Base-by-base conservation (phyloP, 495 filamentous ascomycete species). In the Neurospora sp. region DNA sequence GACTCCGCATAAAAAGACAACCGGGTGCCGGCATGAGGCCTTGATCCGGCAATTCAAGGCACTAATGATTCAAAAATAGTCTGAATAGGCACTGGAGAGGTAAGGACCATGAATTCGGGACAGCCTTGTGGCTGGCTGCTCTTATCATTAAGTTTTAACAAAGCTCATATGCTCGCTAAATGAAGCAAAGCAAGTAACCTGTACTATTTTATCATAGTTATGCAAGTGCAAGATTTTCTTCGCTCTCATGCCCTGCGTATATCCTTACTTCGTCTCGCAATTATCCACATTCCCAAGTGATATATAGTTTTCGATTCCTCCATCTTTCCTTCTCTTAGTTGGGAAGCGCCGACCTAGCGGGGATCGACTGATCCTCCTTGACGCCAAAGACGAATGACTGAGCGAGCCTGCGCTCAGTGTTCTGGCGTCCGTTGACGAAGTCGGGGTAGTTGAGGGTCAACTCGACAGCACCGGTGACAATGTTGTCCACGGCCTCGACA, bases 401-500 rank as follows among this genome's bases (percentile, higher is more conserved):
- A 40, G 92, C 87, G 76, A 99, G 88, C 71, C 95, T 88, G 76
- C 96, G 88, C 89, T 99, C 96, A 10, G 85, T 90, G 86, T 99
- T 99, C 79, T 91, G 84, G 77, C 96, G 87, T 71, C 88, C 86
- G 85, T 99, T 99, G 85, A 99, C 95, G 82, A 98, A 98, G 85
- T 99, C 96, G 66, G 96, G 96, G 85, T 98, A 97, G 88, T 99
- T 98, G 77, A 98, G 90, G 72, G 96, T 99, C 82, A 98, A 85
- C 87, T 99, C 96, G 74, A 94, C 93, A 4, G 93, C 92, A 76
- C 96, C 96, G 84, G 92, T 95, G 79, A 97, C 91, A 81, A 99
- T 96, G 85, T 95, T 88, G 85, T 99, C 96, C 49, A 92, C 95
- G 69, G 96, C 96, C 85, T 99, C 96, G 20, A 98, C 96, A 82